phyloP scores from a whole-genome alignment of 2,329 filamentous ascomycete genomes.

The Ophiostoma sp. region DNA sequence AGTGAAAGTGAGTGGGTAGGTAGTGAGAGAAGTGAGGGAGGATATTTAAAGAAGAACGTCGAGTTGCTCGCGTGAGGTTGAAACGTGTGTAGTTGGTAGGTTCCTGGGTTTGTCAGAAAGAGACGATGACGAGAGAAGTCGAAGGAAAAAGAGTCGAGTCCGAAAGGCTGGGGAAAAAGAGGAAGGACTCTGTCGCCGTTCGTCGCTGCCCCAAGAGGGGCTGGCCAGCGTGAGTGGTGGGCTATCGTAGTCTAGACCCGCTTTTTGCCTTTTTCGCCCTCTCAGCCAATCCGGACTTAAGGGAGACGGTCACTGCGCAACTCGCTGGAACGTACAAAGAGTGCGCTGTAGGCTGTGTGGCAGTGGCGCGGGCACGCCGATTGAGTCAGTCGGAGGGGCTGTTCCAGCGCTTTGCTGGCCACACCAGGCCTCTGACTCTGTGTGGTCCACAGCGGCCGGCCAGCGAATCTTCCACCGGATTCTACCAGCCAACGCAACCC shows the following conservation, averaged over 20 bases:
- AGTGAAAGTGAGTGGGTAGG: not conserved
- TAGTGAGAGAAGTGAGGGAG: not conserved
- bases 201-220: not conserved
- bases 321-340: not conserved
- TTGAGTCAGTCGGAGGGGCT: conserved; percentile 17
- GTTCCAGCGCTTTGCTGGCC: not conserved
- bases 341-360: not conserved
- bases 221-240: not conserved
- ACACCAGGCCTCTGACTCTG: not conserved
- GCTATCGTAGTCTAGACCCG: not conserved
- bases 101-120: conserved; percentile 5
- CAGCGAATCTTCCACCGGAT: conserved; percentile 18
- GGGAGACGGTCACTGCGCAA: not conserved
- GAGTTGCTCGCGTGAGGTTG: conserved; percentile 12
- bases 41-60: not conserved
- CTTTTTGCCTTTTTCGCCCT: conserved; percentile 8
- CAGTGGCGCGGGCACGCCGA: conserved; percentile 15
- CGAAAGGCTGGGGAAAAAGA: conserved; percentile 8
- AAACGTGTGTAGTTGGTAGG: not conserved
- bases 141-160: not conserved
- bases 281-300: conserved; percentile 2
- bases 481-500: conserved; percentile 3
- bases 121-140: not conserved
- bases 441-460: not conserved
- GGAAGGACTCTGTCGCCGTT: not conserved